Evolutionary conservation across 139 green algal genomes (phyloP), one percentile per base, ranked within the genome.

Genomic region (Volvox reticuliferus): DNA sequence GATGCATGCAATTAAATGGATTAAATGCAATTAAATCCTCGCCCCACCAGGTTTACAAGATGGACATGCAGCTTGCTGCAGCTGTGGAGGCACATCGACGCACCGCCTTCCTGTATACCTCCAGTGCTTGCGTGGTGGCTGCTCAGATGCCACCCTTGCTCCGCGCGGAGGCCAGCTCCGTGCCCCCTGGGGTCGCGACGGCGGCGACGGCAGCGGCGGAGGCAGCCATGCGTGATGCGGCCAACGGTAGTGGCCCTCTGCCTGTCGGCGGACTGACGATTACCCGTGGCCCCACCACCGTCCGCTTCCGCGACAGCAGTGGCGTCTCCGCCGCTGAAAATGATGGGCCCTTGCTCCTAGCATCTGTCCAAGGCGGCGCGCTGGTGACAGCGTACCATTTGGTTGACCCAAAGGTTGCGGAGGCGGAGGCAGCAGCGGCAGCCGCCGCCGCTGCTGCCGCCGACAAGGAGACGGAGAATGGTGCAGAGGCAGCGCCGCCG

Each of bases 21-120:
- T n/a, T n/a, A 55, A 55, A 55, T 55, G 44, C 5, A 55, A 14
- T 9, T 55, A 55, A n/a, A n/a, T 55, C 9, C 9, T 55, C 44
- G 9, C 44, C 44, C 44, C 44, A 55, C 0, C 71, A 78, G 67
- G 89, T 93, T 76, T 93, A 93, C 84, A 77, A 91, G 65, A 82
- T 88, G 65, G 77, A 68, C 75, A 32, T 86, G 16, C 24, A 82
- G n/a, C 84, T 93, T 35, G 30, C 86, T 1, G 55, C 13, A 20
- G 55, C 26, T 5, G 73, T 61, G 24, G 86, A 90, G 30, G 73
- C 86, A 19, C 73, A 84, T 33, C 86, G 73, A 32, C 73, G 73
- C 21, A 90, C 86, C 21, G 30, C 73, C 30, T 90, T 75, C 75
- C 73, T 90, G 20, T 90, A 90, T 71, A 84, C 86, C 16, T 17